phyloP scores from a whole-genome alignment of 257 asterid genomes.

The Petunia secreta region DNA sequence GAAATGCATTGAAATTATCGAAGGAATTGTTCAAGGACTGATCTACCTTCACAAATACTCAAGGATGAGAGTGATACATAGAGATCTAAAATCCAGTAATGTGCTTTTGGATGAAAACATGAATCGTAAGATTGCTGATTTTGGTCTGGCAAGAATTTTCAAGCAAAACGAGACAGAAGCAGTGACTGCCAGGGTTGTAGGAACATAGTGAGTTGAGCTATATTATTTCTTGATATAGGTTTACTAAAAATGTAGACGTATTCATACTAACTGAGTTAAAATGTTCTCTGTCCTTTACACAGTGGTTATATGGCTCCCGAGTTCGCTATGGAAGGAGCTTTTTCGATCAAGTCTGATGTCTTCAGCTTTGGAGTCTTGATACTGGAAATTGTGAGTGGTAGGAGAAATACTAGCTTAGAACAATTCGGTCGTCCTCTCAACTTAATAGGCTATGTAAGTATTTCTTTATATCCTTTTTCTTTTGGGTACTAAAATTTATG shows the following conservation, averaged over 20 bases:
- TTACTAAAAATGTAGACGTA: neutral
- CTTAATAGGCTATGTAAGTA: slow-evolving; percentile 64
- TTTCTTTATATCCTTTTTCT: neutral
- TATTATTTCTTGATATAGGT: neutral
- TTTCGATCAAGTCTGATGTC: slow-evolving; percentile 64
- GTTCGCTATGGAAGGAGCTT: slow-evolving; percentile 68
- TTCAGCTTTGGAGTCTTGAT: slow-evolving; percentile 62
- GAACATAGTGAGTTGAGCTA: slow-evolving; percentile 52
- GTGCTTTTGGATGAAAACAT: slow-evolving; percentile 57
- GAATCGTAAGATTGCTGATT: slow-evolving; percentile 66
- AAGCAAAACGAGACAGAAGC: slow-evolving; percentile 46
- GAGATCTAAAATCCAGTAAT: slow-evolving; percentile 62
- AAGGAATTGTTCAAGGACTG: slow-evolving; percentile 58
- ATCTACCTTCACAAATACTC: slow-evolving; percentile 64
- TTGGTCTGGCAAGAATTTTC: slow-evolving; percentile 65
- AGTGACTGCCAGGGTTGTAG: slow-evolving; percentile 51
- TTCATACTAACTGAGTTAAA: neutral
- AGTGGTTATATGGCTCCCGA: slow-evolving; percentile 83
- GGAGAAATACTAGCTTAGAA: slow-evolving; percentile 47
- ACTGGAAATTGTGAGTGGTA: slow-evolving; percentile 64
- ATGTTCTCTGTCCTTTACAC: neutral
- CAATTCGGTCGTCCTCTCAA: slow-evolving; percentile 49
- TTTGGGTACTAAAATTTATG: neutral
- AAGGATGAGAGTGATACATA: slow-evolving; percentile 51
- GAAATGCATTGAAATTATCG: slow-evolving; percentile 37